These are phyloP conservation scores for Stropharia rugosoannulata DNA, from an alignment of 768 basidiomycete genomes.

Conservation along the genomic window DNA sequence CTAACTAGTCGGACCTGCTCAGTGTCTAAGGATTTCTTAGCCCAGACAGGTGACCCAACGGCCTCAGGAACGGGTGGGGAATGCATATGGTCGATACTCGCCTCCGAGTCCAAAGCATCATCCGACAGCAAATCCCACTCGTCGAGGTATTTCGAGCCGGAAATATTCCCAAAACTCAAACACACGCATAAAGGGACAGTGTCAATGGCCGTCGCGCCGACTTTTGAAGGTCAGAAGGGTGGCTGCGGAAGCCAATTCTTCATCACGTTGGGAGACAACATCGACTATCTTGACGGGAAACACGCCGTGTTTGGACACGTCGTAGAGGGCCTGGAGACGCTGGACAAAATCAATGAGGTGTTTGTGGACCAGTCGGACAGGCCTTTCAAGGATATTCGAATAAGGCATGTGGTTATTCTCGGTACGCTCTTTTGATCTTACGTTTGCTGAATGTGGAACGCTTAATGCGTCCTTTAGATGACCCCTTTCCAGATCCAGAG, in stretches of 20 bases:
- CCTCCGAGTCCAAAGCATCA: constrained; percentile 37
- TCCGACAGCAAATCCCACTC: constrained; percentile 26
- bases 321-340: constrained; percentile 89
- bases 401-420: constrained; percentile 93
- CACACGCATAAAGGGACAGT: constrained; percentile 86
- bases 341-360: constrained; percentile 91
- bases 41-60: constrained; percentile 94
- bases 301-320: constrained; percentile 96
- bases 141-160: constrained; percentile 87
- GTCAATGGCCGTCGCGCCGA: constrained; percentile 96
- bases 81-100: constrained; percentile 79
- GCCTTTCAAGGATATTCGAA: constrained; percentile 92
- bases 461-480: constrained; percentile 55
- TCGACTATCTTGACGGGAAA: constrained; percentile 92
- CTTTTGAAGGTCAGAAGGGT: constrained; percentile 54
- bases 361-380: constrained; percentile 86
- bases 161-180: constrained; percentile 78
- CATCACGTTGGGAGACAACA: constrained; percentile 85
- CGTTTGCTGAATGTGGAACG: constrained; percentile 5
- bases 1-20: constrained; percentile 1
- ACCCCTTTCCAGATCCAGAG: constrained; percentile 89
- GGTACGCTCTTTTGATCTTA: constrained; percentile 44
- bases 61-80: constrained; percentile 94
- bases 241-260: constrained; percentile 97
- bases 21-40: constrained; percentile 98